Evolutionary conservation across 352 stramenopile species (phyloP).

Genomic region (Pythium aquatile): DNA sequence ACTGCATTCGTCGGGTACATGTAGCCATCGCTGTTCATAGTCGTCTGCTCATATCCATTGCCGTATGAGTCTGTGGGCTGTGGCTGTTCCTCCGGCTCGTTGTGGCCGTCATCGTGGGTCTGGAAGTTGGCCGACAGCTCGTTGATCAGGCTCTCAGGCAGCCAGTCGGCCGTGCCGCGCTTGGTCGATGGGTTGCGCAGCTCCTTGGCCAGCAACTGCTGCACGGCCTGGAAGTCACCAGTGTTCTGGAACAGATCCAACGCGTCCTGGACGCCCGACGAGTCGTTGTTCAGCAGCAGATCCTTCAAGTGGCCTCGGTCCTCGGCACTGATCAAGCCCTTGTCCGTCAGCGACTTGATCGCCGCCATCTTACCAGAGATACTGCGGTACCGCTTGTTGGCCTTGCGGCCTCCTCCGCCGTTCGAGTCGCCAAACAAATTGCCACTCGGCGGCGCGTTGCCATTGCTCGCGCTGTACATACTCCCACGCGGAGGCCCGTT

Average conservation of each 20-base stretch:
- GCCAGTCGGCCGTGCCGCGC: slow-evolving; percentile 66
- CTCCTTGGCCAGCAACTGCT: slow-evolving; percentile 64
- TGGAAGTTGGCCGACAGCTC: slow-evolving; percentile 65
- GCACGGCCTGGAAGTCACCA: slow-evolving; percentile 72
- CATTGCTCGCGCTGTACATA: slow-evolving; percentile 18
- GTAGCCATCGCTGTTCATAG: slow-evolving; percentile 9
- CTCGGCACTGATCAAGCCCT: slow-evolving; percentile 66
- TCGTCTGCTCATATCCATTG: not conserved
- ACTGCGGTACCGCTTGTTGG: slow-evolving; percentile 70
- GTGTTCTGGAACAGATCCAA: slow-evolving; percentile 78
- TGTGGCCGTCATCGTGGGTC: slow-evolving; percentile 18
- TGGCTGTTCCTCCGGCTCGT: slow-evolving; percentile 14
- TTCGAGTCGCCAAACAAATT: slow-evolving; percentile 20
- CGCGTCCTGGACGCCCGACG: slow-evolving; percentile 66
- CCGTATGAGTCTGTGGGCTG: slow-evolving; percentile 12
- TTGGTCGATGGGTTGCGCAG: slow-evolving; percentile 64
- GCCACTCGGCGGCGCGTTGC: slow-evolving; percentile 17
- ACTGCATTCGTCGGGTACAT: slow-evolving; percentile 11
- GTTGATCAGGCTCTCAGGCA: slow-evolving; percentile 76
- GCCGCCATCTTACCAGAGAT: slow-evolving; percentile 82
- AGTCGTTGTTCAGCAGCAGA: slow-evolving; percentile 78
- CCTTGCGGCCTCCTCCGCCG: slow-evolving; percentile 34
- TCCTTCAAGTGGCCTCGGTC: slow-evolving; percentile 74
- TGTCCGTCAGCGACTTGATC: slow-evolving; percentile 76
- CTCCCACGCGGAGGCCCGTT: slow-evolving; percentile 19